Percentiles rank a stretch among this genome's conserved stretches.
These are phyloP conservation scores for Phytophthora sojae DNA, from an alignment of 352 stramenopile genomes.

Conservation along the genomic window DNA sequence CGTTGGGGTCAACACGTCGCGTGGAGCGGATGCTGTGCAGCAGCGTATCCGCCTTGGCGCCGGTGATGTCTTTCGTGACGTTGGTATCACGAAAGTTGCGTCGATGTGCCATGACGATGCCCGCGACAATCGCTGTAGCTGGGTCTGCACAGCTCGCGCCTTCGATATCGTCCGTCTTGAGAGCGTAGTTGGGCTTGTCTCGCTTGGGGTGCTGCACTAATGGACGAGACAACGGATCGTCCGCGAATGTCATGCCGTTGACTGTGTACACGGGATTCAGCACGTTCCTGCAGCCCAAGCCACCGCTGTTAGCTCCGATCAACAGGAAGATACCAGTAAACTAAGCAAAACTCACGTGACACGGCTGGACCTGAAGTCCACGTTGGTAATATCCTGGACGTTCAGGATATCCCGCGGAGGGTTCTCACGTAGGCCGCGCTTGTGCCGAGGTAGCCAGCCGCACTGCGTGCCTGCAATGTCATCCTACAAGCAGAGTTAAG, in stretches of 20 bases:
- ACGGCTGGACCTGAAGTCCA: conserved; percentile 73
- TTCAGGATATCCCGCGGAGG: conserved; percentile 72
- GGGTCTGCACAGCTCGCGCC: conserved; percentile 62
- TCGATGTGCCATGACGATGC: conserved; percentile 66
- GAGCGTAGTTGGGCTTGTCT: conserved; percentile 60
- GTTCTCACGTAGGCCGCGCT: conserved; percentile 55
- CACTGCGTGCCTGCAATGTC: conserved; percentile 64
- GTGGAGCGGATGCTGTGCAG: conserved; percentile 75
- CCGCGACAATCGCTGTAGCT: conserved; percentile 59
- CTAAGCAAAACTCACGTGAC: conserved; percentile 55
- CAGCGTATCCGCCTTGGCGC: conserved; percentile 69
- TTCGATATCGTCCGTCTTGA: conserved; percentile 72
- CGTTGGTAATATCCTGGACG: conserved; percentile 73
- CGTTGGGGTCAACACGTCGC: conserved; percentile 72
- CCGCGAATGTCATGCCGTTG: conserved; percentile 63
- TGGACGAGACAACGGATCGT: conserved; percentile 62
- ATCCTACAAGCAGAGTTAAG: conserved; percentile 36
- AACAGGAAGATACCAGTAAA: not conserved
- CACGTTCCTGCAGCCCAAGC: conserved; percentile 51
- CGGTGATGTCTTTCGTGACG: conserved; percentile 65
- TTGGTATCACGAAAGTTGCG: conserved; percentile 70
- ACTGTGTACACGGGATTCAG: conserved; percentile 78
- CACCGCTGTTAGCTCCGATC: not conserved
- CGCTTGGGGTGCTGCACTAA: conserved; percentile 52
- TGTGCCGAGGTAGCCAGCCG: conserved; percentile 65